These are phyloP conservation scores for Brassica rapa DNA, from an alignment of 345 rosid species.

Conservation along the genomic window DNA sequence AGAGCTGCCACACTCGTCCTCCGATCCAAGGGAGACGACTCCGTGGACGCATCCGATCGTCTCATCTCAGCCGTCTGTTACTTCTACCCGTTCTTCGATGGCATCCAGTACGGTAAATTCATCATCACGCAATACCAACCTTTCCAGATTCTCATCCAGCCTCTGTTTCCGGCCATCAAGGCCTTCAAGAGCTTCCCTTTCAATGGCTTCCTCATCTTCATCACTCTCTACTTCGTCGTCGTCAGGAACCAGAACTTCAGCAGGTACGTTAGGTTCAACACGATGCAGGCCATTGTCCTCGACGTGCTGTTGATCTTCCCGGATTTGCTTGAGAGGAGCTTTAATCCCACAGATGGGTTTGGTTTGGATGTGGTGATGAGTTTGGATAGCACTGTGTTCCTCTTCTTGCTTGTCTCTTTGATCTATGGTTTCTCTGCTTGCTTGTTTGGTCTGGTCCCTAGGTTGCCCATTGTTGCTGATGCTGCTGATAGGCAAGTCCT, in stretches of 20 bases:
- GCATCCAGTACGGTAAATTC: conserved; percentile 86
- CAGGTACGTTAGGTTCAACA: conserved; percentile 95
- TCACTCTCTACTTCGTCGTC: conserved; percentile 83
- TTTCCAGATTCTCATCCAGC: conserved; percentile 66
- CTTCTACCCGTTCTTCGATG: conserved; percentile 94
- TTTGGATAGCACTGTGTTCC: conserved; percentile 86
- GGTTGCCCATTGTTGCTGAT: conserved; percentile 96
- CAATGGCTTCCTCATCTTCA: conserved; percentile 74
- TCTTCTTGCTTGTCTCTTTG: conserved; percentile 82
- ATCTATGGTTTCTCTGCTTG: conserved; percentile 87
- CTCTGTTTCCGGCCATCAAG: conserved; percentile 74
- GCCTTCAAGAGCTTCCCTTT: conserved; percentile 87
- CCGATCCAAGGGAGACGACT: conserved; percentile 56
- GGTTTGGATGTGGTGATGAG: conserved; percentile 94
- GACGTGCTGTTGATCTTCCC: conserved; percentile 90
- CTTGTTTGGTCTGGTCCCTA: conserved; percentile 79
- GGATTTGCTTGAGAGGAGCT: conserved; percentile 86
- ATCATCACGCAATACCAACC: conserved; percentile 72
- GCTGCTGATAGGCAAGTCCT: conserved; percentile 98
- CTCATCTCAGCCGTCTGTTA: conserved; percentile 84
- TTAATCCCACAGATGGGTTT: conserved; percentile 71
- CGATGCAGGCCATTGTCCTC: conserved; percentile 94
- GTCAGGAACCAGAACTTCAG: conserved; percentile 84
- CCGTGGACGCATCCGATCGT: conserved; percentile 82
- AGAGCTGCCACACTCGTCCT: conserved; percentile 37